Base-by-base conservation (phyloP, 768 basidiomycete species). In the Boletus insuetus region DNA sequence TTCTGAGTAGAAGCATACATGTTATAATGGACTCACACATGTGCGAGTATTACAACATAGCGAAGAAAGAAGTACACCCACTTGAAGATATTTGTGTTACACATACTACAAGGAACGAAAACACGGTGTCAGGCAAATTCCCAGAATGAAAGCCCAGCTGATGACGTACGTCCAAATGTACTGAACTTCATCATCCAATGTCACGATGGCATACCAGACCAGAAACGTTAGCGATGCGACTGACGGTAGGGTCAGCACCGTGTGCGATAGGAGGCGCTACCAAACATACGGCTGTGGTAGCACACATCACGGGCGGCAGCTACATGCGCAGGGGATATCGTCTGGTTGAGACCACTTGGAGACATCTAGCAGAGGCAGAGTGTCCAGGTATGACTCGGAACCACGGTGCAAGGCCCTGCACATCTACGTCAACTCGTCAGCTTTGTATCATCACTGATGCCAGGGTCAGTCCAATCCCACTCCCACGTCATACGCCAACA, bases 61-160 rank as follows among this genome's bases (percentile, higher is more conserved):
- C 59, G 69, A 56, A 69, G 55, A 45, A 64, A 61, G n/a, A 69
- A 37, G 26, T 69, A 69, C 17, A 66, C 17, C 72, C 73, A 73
- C 49, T 69, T 74, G 29, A 66, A 58, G 5, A 52, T 49, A 9
- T 44, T 64, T n/a, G 22, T 46, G 17, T 59, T 59, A 11, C 51
- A 55, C 57, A 69, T 70, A 13, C 68, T 73, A 35, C n/a, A 13
- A 22, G 8, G 16, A 13, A 16, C n/a, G 13, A 46, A 34, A 12
- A 46, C 10, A 10, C 1, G 16, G 26, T 7, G 7, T 60, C 34
- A 46, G 37, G 7, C 22, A 45, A 32, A 9, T 9, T 12, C 20
- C 14, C 8, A 7, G 10, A 24, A 47, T 6, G 38, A 54, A 34
- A 10, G 37, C 16, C 0, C 41, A 34, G 39, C 2, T 19, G 3